phyloP scores from a whole-genome alignment of 2,329 filamentous ascomycete genomes.

The Diplodia sapinea region DNA sequence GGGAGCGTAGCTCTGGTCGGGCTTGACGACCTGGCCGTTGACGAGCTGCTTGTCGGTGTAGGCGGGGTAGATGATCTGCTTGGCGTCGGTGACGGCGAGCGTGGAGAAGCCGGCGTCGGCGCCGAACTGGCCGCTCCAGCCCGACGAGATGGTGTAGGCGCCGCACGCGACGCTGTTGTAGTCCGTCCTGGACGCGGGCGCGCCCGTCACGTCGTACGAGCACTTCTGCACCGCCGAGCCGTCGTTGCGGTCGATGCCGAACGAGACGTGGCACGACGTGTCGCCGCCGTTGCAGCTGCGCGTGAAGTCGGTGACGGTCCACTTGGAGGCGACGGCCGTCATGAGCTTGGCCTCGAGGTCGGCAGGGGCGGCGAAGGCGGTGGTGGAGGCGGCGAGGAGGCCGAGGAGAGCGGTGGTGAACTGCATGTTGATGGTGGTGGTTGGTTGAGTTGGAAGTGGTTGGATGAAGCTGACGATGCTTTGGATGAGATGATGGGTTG shows the following conservation, averaged over 20 bases:
- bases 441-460: slow-evolving; percentile 5
- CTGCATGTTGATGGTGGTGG: slow-evolving; percentile 21
- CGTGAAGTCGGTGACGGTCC: slow-evolving; percentile 25
- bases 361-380: not conserved
- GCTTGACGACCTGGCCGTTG: slow-evolving; percentile 21
- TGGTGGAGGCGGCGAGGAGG: slow-evolving; percentile 12
- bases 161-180: slow-evolving; percentile 28
- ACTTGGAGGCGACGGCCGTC: slow-evolving; percentile 17
- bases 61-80: slow-evolving; percentile 24
- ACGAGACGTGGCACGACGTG: slow-evolving; percentile 23
- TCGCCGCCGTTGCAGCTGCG: slow-evolving; percentile 22
- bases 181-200: not conserved
- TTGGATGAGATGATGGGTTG: slow-evolving; percentile 9
- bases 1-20: slow-evolving; percentile 26
- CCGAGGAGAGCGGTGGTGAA: slow-evolving; percentile 20
- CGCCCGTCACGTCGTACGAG: slow-evolving; percentile 19
- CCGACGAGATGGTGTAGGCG: slow-evolving; percentile 10
- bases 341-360: slow-evolving; percentile 22
- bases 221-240: slow-evolving; percentile 7
- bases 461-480: slow-evolving; percentile 9
- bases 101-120: slow-evolving; percentile 23
- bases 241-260: slow-evolving; percentile 21
- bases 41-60: slow-evolving; percentile 29
- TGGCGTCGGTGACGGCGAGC: slow-evolving; percentile 16
- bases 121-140: slow-evolving; percentile 29